Conservation (phyloP, 2,329 filamentous ascomycete species). For the Ceratocystis ficicola region DNA sequence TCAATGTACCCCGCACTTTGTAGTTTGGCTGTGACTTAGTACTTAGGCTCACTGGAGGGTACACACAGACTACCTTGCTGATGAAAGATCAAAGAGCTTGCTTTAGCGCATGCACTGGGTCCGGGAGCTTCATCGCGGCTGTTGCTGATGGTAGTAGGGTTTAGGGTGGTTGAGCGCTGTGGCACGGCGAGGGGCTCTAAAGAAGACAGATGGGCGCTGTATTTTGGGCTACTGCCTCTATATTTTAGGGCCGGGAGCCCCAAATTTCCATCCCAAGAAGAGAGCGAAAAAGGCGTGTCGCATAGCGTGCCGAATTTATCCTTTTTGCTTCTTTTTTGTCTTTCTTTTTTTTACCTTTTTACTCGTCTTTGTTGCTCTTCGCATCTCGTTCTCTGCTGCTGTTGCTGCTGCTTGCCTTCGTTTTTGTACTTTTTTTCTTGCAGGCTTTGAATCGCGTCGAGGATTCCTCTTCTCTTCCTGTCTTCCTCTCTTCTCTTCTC, state of each 20-base stretch:
- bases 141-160: neutral
- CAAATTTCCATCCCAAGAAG: no score
- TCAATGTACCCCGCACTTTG: neutral
- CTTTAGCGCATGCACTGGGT: no score
- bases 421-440: neutral
- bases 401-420: neutral
- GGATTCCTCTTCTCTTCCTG: constrained; percentile 11
- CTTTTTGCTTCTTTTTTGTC: neutral
- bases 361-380: neutral
- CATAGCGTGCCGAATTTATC: neutral
- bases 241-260: no score
- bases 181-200: neutral
- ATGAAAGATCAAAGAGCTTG: no score
- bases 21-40: neutral
- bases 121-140: no score
- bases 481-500: constrained; percentile 29
- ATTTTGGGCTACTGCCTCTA: neutral
- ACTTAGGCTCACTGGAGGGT: neutral
- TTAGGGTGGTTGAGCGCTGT: neutral
- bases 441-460: neutral
- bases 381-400: neutral
- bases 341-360: neutral
- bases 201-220: neutral
- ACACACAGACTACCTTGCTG: neutral
- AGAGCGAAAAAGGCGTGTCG: neutral